Evolutionary conservation across 352 stramenopile species (phyloP).

Genomic region (Lagenidium sp.): DNA sequence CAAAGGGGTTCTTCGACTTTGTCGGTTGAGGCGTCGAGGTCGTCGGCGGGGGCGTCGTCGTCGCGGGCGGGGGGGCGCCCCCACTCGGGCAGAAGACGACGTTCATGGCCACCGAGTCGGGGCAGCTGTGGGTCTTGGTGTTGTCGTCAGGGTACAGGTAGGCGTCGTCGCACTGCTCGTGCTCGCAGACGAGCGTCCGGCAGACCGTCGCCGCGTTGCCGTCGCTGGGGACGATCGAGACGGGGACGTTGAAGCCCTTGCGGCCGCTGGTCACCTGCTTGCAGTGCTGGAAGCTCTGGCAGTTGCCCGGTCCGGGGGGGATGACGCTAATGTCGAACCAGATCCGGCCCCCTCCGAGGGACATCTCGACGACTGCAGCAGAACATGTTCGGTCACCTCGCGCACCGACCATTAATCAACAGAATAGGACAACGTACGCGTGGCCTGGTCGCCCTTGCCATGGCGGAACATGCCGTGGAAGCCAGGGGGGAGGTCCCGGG

Average conservation of each 20-base stretch:
- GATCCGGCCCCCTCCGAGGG: slow-evolving; percentile 7
- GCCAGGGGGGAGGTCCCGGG: slow-evolving; percentile 17
- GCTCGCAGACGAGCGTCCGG: slow-evolving; percentile 23
- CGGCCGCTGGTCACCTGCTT: slow-evolving; percentile 28
- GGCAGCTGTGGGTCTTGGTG: slow-evolving; percentile 58
- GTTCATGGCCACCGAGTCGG: slow-evolving; percentile 20
- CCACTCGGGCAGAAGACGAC: slow-evolving; percentile 45
- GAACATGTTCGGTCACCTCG: too few species aligned
- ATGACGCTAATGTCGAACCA: slow-evolving; percentile 68
- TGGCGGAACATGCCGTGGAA: slow-evolving; percentile 33
- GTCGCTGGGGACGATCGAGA: slow-evolving; percentile 28
- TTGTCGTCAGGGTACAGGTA: slow-evolving; percentile 59
- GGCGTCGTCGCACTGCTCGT: slow-evolving; percentile 26
- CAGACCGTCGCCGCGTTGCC: slow-evolving; percentile 15
- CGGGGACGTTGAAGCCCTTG: slow-evolving; percentile 42
- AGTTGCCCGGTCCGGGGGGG: slow-evolving; percentile 30
- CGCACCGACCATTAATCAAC: neutral
- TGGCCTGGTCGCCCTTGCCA: slow-evolving; percentile 17
- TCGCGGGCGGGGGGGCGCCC: neutral
- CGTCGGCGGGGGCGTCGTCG: neutral
- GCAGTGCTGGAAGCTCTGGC: slow-evolving; percentile 26
- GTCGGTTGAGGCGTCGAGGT: neutral
- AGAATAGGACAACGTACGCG: slow-evolving; percentile 14
- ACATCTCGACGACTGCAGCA: slow-evolving; percentile 20
- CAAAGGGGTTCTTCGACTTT: slow-evolving; percentile 1